Evolutionary conservation across 306 rosid genomes (phyloP).

Genomic region (Geum urbanum): DNA sequence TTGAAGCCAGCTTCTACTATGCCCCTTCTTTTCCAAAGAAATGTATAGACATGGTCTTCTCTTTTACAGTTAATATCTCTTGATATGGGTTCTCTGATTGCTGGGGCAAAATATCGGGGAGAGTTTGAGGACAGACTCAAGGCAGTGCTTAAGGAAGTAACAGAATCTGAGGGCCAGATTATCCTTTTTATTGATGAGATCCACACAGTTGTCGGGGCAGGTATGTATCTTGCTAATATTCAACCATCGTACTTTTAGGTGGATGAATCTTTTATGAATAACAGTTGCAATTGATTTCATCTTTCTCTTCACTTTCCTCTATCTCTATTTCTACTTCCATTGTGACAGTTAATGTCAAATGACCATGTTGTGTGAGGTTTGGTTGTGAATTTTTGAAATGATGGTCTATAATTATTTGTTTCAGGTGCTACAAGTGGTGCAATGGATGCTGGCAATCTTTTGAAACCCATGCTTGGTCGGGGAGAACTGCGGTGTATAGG

Average conservation of each 20-base stretch:
- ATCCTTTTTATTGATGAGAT: conserved; percentile 93
- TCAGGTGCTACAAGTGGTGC: conserved; percentile 98
- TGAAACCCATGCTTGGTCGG: conserved; percentile 99
- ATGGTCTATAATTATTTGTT: conserved; percentile 21
- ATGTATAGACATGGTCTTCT: background rate
- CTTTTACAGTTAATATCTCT: conserved; percentile 84
- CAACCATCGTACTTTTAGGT: no score
- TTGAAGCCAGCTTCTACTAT: background rate
- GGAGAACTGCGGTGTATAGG: conserved; percentile 97
- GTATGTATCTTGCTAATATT: conserved; percentile 37
- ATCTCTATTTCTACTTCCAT: background rate
- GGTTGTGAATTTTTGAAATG: conserved; percentile 6
- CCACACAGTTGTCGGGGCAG: conserved; percentile 99
- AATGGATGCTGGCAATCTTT: conserved; percentile 98
- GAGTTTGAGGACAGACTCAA: conserved; percentile 98
- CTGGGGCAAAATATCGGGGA: conserved; percentile 97
- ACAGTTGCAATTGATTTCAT: conserved; percentile 2
- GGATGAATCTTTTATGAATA: background rate
- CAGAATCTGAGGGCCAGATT: conserved; percentile 96
- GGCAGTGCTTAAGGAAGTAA: conserved; percentile 97
- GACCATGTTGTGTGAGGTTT: background rate
- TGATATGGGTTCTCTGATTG: conserved; percentile 98
- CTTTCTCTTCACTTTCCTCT: background rate
- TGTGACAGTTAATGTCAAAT: no score
- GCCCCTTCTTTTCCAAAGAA: background rate